Percentiles rank a stretch among this genome's conserved stretches.
phyloP scores from a whole-genome alignment of 768 basidiomycete genomes.

The Boletus bicolor region DNA sequence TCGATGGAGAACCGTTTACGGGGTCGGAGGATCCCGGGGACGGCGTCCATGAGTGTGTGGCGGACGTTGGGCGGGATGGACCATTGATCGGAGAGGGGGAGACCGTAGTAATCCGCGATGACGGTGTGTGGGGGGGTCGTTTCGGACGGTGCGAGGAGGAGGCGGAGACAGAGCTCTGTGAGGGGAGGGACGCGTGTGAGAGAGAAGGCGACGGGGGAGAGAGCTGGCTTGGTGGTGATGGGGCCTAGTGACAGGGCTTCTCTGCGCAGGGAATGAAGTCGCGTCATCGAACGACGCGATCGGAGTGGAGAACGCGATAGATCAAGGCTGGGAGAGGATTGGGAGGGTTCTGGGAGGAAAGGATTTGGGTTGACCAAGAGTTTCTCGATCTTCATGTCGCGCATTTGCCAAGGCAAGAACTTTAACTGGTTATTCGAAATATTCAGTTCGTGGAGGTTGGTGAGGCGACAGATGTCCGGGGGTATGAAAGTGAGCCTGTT shows the following conservation, averaged over 20 bases:
- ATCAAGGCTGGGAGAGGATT: background rate
- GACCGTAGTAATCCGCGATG: conserved; percentile 24
- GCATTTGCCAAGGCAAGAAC: conserved; percentile 65
- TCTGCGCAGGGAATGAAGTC: conserved; percentile 8
- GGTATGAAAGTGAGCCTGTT: conserved; percentile 59
- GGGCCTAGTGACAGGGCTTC: background rate
- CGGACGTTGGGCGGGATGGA: conserved; percentile 25
- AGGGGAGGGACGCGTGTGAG: conserved; percentile 29
- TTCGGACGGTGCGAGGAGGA: conserved; percentile 31
- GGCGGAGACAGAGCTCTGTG: conserved; percentile 38
- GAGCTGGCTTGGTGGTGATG: background rate
- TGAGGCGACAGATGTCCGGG: conserved; percentile 56
- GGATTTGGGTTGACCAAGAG: conserved; percentile 59
- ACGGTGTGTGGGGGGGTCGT: conserved; percentile 5
- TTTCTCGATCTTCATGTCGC: conserved; percentile 48
- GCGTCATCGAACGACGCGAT: conserved; percentile 14
- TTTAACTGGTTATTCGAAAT: conserved; percentile 54
- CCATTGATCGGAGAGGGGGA: conserved; percentile 33
- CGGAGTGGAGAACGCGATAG: background rate
- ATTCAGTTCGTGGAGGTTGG: conserved; percentile 56
- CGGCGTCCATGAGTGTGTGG: conserved; percentile 24
- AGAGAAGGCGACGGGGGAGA: conserved; percentile 20
- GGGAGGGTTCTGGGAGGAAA: conserved; percentile 41
- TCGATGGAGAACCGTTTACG: conserved; percentile 22
- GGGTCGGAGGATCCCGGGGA: conserved; percentile 27